Conservation (phyloP, 2,329 filamentous ascomycete species). For the Xylaria multiplex region DNA sequence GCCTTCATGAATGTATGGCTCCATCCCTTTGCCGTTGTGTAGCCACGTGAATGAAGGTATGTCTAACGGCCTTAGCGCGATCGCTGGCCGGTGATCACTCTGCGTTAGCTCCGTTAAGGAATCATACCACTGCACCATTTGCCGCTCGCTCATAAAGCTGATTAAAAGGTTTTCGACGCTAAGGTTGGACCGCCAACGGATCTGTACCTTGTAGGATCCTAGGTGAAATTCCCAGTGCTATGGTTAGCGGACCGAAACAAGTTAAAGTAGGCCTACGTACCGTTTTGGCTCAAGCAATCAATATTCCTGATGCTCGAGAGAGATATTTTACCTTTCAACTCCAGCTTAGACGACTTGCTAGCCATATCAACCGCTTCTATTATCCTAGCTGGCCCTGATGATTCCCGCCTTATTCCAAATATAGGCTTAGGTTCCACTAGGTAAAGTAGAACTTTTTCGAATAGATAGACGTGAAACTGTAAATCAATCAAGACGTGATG, state of each 20-base stretch:
- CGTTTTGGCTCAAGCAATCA: no score
- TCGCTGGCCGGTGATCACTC: neutral
- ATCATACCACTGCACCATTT: neutral
- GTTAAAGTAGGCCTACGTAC: neutral
- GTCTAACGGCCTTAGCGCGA: neutral
- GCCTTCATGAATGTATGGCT: neutral
- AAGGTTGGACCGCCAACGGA: neutral
- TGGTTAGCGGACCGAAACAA: neutral
- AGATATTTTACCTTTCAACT: neutral
- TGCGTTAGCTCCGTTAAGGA: neutral
- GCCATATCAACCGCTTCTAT: neutral
- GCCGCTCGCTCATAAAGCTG: neutral
- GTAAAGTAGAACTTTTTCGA: constrained; percentile 4
- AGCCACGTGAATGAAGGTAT: neutral
- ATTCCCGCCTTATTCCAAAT: neutral
- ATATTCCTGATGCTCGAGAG: neutral
- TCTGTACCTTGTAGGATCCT: neutral
- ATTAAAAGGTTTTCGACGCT: neutral
- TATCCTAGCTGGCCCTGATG: neutral
- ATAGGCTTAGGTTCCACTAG: neutral
- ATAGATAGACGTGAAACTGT: constrained; percentile 12
- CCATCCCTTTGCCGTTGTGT: neutral
- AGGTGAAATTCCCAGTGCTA: neutral
- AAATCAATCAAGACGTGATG: neutral
- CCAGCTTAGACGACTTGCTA: neutral